Base-by-base conservation (phyloP, 2,329 filamentous ascomycete genomes). In the Pseudopithomyces maydicus region DNA sequence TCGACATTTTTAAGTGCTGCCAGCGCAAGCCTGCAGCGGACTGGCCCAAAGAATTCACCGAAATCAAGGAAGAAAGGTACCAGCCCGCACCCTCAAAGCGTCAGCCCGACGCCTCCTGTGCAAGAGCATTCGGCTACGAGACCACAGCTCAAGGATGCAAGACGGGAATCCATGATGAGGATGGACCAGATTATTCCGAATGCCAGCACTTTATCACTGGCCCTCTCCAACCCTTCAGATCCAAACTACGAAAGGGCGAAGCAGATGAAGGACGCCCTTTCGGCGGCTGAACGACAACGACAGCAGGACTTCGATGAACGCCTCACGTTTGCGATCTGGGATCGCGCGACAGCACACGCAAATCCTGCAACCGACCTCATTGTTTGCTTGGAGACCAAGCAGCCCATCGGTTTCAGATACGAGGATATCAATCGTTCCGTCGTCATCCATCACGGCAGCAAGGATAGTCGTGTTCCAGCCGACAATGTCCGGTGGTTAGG, bases 401-500 rank as follows among this genome's bases (percentile, higher is more conserved):
- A 96, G 68, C 88, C 90, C 0, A 97, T 99, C 67, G 95, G 95
- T 0, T 99, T 99, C 79, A 88, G 93, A 48, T 99, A 99, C 72
- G 94, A 97, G 17, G 95, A 99, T 72, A 97, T 99, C 64, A 96
- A 90, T 6, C 86, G 92, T 8, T 86, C 91, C 0, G 90, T 98
- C 0, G 89, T 97, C 22, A 97, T 99, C 63, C 94, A 97, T 70
- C 95, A 99, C 73, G 95, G 95, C 36, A 91, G 87, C 70, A 88
- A 90, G 66, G 95, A 99, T 70, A 92, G 90, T 6, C 86, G 95
- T 22, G 95, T 99, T 1, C 95, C 95, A 0, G 90, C 97, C 14
- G 95, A 97, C 55, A 99, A 99, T 69, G 92, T 97, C 20, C 85
- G 89, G 63, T 99, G 95, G 95, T 83, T 99, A 7, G 93, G 92